Evolutionary conservation across 345 rosid genomes (phyloP).

Genomic region (Acer campestre): DNA sequence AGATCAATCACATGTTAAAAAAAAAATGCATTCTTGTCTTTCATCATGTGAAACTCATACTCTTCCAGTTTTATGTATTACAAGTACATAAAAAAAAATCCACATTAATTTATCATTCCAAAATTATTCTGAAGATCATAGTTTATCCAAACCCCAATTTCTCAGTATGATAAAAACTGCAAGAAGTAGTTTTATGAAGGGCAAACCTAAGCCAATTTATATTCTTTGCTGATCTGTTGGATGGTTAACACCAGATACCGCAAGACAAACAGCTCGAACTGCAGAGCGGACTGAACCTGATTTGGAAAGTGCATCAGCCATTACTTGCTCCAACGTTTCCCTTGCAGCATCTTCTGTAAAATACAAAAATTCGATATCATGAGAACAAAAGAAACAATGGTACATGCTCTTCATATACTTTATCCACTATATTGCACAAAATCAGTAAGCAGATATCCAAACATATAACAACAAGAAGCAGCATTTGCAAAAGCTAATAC

Average conservation of each 20-base stretch:
- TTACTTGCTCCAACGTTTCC: slow-evolving; percentile 81
- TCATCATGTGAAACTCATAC: too few relatives aligned
- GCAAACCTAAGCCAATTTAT: slow-evolving; percentile 83
- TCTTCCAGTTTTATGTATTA: background rate
- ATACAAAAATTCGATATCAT: slow-evolving; percentile 15
- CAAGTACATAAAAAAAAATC: background rate
- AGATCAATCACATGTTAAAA: background rate
- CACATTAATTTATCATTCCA: slow-evolving; percentile 4
- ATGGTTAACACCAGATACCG: slow-evolving; percentile 94
- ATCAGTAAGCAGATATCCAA: background rate
- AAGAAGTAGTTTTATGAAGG: background rate
- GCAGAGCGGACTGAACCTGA: slow-evolving; percentile 64
- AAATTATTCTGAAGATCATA: background rate
- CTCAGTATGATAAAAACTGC: background rate
- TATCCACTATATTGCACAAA: background rate
- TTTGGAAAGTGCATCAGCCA: slow-evolving; percentile 74
- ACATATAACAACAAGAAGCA: background rate
- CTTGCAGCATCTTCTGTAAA: slow-evolving; percentile 75
- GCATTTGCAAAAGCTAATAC: background rate
- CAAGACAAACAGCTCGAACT: slow-evolving; percentile 86
- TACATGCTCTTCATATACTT: background rate
- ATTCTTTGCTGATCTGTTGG: slow-evolving; percentile 82
- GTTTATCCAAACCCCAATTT: background rate
- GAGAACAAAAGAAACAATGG: background rate
- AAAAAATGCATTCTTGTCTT: background rate